A percentile compares a stretch with the other conserved stretches of the same genome.
phyloP scores from a whole-genome alignment of 768 basidiomycete genomes.

The Panaeolus cyanescens region DNA sequence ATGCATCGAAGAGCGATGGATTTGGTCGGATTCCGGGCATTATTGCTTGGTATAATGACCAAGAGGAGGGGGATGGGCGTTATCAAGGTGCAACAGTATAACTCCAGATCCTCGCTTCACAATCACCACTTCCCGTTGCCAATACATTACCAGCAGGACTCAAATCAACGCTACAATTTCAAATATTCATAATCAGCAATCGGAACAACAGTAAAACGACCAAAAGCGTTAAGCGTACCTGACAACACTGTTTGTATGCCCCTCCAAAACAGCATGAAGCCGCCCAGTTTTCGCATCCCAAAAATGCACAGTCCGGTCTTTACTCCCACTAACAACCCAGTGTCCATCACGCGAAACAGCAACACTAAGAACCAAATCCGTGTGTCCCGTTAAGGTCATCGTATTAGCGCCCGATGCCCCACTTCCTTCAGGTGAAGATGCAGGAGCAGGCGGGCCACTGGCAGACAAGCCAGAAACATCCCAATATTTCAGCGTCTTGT shows the following conservation, averaged over 20 bases:
- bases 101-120: slow-evolving; percentile 52
- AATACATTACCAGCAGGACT: slow-evolving; percentile 46
- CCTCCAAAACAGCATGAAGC: slow-evolving; percentile 92
- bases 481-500: slow-evolving; percentile 89
- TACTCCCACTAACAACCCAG: slow-evolving; percentile 92
- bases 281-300: slow-evolving; percentile 78
- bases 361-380: slow-evolving; percentile 64
- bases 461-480: slow-evolving; percentile 69
- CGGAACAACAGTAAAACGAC: slow-evolving; percentile 42
- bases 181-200: slow-evolving; percentile 57
- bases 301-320: slow-evolving; percentile 95
- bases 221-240: slow-evolving; percentile 52
- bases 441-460: not conserved
- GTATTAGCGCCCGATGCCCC: slow-evolving; percentile 50
- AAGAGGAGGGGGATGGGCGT: not conserved
- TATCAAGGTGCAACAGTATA: slow-evolving; percentile 4
- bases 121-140: slow-evolving; percentile 58
- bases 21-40: not conserved
- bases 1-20: no score
- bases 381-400: slow-evolving; percentile 90
- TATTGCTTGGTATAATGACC: not conserved
- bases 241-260: slow-evolving; percentile 59
- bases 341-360: slow-evolving; percentile 87
- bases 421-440: not conserved
- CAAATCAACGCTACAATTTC: slow-evolving; percentile 46